These are phyloP conservation scores for Fusarium torreyae DNA, from an alignment of 2,329 filamentous ascomycete species.

Conservation along the genomic window DNA sequence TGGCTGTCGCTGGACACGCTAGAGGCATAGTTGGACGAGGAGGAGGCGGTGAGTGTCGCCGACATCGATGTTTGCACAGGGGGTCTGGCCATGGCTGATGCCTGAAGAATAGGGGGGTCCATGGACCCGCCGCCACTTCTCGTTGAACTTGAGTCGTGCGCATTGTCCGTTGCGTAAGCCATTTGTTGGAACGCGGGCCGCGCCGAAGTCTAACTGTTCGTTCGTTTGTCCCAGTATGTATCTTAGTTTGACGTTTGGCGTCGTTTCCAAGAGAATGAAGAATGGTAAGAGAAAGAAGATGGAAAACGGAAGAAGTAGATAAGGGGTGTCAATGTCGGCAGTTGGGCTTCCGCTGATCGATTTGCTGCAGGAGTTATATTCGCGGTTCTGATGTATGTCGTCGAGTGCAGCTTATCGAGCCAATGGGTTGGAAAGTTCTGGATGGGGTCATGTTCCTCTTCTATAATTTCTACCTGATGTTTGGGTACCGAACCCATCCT, in stretches of 20 bases:
- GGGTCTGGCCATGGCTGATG: conserved; percentile 25
- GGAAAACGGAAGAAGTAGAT: neutral
- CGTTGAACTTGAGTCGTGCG: conserved; percentile 19
- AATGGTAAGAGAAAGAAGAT: neutral
- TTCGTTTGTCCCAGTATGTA: conserved; percentile 11
- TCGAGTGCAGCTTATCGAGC: conserved; percentile 11
- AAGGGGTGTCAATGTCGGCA: neutral
- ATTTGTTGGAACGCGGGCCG: conserved; percentile 38
- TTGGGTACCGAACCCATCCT: conserved; percentile 12
- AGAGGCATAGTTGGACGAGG: conserved; percentile 42
- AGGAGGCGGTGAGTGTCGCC: conserved; percentile 42
- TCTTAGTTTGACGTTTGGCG: conserved; percentile 27
- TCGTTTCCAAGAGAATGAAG: neutral
- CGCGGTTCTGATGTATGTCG: conserved; percentile 8
- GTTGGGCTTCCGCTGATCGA: neutral
- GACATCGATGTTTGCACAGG: conserved; percentile 25
- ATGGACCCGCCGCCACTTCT: conserved; percentile 22
- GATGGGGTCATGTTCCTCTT: conserved; percentile 35
- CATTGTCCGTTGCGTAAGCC: conserved; percentile 31
- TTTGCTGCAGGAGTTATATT: conserved; percentile 11
- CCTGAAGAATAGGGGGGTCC: conserved; percentile 6
- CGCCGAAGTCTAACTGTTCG: conserved; percentile 33
- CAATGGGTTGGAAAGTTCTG: conserved; percentile 15
- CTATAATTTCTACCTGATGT: conserved; percentile 22
- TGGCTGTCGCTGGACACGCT: conserved; percentile 43